A percentile compares a stretch with the other conserved stretches of the same genome.
These are phyloP conservation scores for Arabidopsis arenosa DNA, from an alignment of 345 rosid species.

Conservation along the genomic window DNA sequence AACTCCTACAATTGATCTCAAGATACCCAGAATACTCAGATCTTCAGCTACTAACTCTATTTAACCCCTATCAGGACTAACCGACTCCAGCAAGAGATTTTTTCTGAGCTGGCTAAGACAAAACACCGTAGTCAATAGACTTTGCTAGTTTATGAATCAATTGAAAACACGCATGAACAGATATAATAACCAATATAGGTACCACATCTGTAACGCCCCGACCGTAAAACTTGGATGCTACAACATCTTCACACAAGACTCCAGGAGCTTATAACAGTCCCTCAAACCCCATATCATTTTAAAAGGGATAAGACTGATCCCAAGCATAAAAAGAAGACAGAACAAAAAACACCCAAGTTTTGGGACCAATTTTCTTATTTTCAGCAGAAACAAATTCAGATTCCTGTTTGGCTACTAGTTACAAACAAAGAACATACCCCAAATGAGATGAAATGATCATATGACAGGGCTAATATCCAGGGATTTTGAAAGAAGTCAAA, in stretches of 20 bases:
- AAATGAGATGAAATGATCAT: neutral
- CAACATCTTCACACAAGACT: neutral
- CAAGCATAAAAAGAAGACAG: neutral
- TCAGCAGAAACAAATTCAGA: slow-evolving; percentile 16
- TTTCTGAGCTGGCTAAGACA: neutral
- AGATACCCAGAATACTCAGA: neutral
- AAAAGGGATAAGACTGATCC: neutral
- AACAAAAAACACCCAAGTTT: neutral
- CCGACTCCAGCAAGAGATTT: neutral
- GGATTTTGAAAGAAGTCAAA: neutral
- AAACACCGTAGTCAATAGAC: neutral
- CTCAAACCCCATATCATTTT: slow-evolving; percentile 11
- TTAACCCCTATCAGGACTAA: neutral
- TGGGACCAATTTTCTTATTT: neutral
- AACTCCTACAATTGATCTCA: neutral
- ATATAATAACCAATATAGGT: slow-evolving; percentile 6
- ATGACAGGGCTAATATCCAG: neutral
- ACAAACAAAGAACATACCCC: neutral
- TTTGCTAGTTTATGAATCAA: neutral
- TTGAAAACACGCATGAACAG: neutral
- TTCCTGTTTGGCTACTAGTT: neutral
- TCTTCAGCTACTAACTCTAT: neutral
- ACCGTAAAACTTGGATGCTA: too few relatives aligned
- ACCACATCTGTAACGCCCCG: neutral
- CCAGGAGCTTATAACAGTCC: slow-evolving; percentile 1